phyloP scores from a whole-genome alignment of 192 early-diverging fungal species.

The Umbelopsis ramanniana region DNA sequence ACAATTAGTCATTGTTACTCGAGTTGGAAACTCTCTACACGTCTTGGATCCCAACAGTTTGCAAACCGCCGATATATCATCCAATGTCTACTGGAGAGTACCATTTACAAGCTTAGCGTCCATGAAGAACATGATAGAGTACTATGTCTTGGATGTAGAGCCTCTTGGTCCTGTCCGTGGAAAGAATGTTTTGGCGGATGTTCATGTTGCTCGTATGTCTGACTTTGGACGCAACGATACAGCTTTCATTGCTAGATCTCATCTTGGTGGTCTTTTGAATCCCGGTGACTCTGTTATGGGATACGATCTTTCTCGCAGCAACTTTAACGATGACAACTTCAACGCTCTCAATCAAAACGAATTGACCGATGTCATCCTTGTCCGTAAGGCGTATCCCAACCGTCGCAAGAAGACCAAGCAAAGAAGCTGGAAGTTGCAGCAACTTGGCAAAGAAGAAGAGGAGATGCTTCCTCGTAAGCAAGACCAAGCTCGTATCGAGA shows the following conservation, averaged over 20 bases:
- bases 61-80: constrained; percentile 73
- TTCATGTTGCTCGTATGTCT: constrained; percentile 78
- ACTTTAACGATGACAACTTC: constrained; percentile 91
- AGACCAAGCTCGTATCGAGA: constrained; percentile 77
- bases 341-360: constrained; percentile 67
- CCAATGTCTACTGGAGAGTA: constrained; percentile 80
- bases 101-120: constrained; percentile 80
- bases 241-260: constrained; percentile 85
- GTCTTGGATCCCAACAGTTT: constrained; percentile 90
- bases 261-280: constrained; percentile 89
- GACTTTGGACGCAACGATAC: constrained; percentile 87
- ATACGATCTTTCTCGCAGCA: constrained; percentile 85
- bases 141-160: constrained; percentile 94
- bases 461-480: constrained; percentile 79
- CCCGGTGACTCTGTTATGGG: constrained; percentile 92
- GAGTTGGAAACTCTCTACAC: constrained; percentile 86
- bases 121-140: constrained; percentile 85
- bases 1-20: constrained; percentile 82
- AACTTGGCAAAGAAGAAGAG: constrained; percentile 88
- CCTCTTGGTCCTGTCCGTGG: constrained; percentile 75
- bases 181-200: constrained; percentile 84
- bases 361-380: constrained; percentile 89
- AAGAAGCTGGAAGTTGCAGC: constrained; percentile 92
- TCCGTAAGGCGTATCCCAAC: constrained; percentile 91
- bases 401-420: constrained; percentile 83